phyloP scores from a whole-genome alignment of 23 red algal genomes.

The Cyanidium caldarium region DNA sequence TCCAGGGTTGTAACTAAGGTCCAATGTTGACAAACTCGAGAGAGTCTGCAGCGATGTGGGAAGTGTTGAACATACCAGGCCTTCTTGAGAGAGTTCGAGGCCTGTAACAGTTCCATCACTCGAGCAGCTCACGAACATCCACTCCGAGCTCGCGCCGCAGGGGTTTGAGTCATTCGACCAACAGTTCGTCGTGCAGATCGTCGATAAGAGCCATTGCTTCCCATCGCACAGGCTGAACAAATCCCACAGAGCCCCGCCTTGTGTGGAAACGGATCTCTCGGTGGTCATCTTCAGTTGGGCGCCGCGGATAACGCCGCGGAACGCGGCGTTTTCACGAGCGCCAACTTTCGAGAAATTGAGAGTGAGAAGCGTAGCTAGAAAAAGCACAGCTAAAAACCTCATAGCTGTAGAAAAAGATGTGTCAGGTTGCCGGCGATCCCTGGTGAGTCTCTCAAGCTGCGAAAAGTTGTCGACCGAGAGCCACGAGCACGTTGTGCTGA shows the following conservation, averaged over 20 bases:
- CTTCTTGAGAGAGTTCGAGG: not conserved
- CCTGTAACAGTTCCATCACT: not conserved
- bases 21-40: not conserved
- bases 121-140: not conserved
- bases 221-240: not conserved
- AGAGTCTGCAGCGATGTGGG: not conserved
- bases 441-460: too few relatives aligned
- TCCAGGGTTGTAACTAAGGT: not conserved
- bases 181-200: not conserved
- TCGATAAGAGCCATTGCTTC: not conserved
- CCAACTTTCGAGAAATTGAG: too few relatives aligned
- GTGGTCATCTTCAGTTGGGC: not conserved
- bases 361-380: too few relatives aligned
- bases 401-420: too few relatives aligned
- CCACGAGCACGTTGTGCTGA: too few relatives aligned
- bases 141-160: not conserved
- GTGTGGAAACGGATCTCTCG: not conserved
- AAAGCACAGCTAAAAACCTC: too few relatives aligned
- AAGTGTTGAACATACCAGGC: not conserved
- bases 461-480: too few relatives aligned
- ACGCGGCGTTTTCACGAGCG: too few relatives aligned
- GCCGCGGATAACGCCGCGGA: too few relatives aligned
- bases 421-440: too few relatives aligned
- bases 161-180: not conserved
- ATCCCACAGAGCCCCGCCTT: too few relatives aligned